phyloP scores from a whole-genome alignment of 805 yeast species.

The Pichia californica region DNA sequence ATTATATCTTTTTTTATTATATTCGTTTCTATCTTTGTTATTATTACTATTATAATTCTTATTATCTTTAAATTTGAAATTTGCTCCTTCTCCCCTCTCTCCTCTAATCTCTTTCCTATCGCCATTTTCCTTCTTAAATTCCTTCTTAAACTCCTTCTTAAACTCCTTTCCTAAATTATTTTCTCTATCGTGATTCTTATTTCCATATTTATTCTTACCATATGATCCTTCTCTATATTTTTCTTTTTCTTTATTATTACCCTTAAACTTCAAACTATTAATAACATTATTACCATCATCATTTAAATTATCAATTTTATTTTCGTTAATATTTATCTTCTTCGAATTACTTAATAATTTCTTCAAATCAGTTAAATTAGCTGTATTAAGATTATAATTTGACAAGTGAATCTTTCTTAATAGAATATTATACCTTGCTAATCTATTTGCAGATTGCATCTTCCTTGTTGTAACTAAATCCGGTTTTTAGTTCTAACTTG shows the following conservation, averaged over 20 bases:
- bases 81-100: too few relatives aligned
- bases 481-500: neutral
- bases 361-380: conserved; percentile 1
- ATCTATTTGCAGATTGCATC: too few relatives aligned
- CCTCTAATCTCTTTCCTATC: conserved; percentile 21
- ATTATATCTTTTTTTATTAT: conserved; percentile 26
- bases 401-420: neutral
- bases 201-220: neutral
- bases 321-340: neutral
- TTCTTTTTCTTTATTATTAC: neutral
- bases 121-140: neutral
- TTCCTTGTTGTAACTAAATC: neutral
- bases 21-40: too few relatives aligned
- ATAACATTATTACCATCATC: too few relatives aligned
- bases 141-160: too few relatives aligned
- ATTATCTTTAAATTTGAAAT: too few relatives aligned
- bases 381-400: neutral
- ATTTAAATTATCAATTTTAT: neutral
- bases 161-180: neutral
- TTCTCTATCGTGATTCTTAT: neutral
- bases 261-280: too few relatives aligned
- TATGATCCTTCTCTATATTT: neutral
- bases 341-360: neutral
- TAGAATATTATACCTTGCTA: too few relatives aligned
- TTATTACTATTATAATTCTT: too few relatives aligned